These are phyloP conservation scores for Hippophae rhamnoides DNA, from an alignment of 306 rosid species.

Conservation along the genomic window DNA sequence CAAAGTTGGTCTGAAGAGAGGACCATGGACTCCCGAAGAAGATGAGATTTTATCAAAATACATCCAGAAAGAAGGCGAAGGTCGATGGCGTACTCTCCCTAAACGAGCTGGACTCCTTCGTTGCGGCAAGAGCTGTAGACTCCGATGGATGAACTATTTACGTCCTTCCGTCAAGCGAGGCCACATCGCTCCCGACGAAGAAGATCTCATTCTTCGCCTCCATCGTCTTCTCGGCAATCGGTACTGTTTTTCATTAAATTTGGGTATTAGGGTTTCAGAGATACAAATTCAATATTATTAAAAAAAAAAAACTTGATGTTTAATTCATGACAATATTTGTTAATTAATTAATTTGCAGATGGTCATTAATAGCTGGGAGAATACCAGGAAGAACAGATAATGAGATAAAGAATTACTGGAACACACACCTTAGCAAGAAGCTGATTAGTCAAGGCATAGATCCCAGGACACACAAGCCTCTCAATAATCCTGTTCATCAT, in stretches of 20 bases:
- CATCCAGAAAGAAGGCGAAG: conserved; percentile 70
- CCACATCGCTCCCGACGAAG: conserved; percentile 84
- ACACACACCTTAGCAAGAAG: conserved; percentile 86
- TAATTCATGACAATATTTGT: too few species aligned
- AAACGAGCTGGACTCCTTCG: conserved; percentile 70
- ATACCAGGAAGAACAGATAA: conserved; percentile 84
- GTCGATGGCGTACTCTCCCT: conserved; percentile 77
- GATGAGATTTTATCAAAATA: conserved; percentile 42
- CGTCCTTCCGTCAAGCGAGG: conserved; percentile 87
- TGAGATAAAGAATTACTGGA: conserved; percentile 88
- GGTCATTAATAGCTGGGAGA: conserved; percentile 95
- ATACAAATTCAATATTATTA: too few species aligned
- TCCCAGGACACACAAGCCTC: conserved; percentile 85
- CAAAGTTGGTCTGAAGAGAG: conserved; percentile 69
- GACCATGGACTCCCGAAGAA: conserved; percentile 83
- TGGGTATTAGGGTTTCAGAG: conserved; percentile 5
- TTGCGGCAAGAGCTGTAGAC: conserved; percentile 89
- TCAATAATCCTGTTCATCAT: conserved; percentile 7
- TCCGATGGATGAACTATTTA: conserved; percentile 93
- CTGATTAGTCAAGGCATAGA: conserved; percentile 83
- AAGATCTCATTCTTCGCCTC: conserved; percentile 90
- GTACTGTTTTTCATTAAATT: conserved; percentile 3
- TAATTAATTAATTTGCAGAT: conserved; percentile 24
- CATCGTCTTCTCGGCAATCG: conserved; percentile 88
- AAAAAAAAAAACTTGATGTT: too few species aligned